These are phyloP conservation scores for Zygnema circumcarinatum DNA, from an alignment of 139 green algal genomes.

Conservation along the genomic window DNA sequence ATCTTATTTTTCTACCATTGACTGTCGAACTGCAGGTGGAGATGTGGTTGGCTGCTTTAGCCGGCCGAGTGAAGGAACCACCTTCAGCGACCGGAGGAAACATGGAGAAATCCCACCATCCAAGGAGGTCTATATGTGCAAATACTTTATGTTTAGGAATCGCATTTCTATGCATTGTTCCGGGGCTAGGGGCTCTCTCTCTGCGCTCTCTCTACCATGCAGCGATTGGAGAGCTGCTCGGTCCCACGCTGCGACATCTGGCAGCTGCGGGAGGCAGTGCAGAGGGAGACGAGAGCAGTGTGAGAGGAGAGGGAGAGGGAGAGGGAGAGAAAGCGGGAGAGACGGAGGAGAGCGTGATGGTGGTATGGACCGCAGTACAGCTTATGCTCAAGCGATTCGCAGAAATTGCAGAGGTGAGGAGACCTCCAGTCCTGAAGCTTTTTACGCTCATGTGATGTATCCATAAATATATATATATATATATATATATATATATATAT, in stretches of 20 bases:
- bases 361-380: neutral
- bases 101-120: too few species aligned
- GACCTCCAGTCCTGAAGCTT: too few species aligned
- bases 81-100: neutral
- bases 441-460: too few species aligned
- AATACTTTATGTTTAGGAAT: neutral
- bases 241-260: neutral
- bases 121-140: neutral
- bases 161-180: slow-evolving; percentile 5
- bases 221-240: neutral
- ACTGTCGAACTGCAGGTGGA: neutral
- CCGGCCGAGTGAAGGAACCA: neutral
- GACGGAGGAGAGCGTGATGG: neutral
- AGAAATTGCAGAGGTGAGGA: slow-evolving; percentile 20
- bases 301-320: neutral
- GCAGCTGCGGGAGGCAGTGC: neutral
- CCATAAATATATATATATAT: too few species aligned
- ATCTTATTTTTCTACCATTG: neutral
- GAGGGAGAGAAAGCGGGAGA: neutral
- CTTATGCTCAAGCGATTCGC: slow-evolving; percentile 11
- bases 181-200: neutral
- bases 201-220: neutral
- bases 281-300: neutral
- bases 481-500: too few species aligned
- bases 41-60: slow-evolving; percentile 5